Evolutionary conservation across 345 rosid species (phyloP).

Genomic region (Pseudoturritis turrita): DNA sequence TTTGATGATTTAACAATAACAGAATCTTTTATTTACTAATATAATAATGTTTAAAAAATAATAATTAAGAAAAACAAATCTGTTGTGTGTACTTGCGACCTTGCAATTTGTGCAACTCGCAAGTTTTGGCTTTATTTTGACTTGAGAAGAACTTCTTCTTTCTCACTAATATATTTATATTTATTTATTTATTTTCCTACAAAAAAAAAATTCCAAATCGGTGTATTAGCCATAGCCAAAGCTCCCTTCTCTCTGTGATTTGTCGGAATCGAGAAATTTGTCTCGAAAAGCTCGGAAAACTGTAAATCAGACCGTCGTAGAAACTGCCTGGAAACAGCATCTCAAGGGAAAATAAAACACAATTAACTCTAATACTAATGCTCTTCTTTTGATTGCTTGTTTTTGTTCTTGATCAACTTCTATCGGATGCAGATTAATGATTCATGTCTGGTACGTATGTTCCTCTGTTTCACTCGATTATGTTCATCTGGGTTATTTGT

Average conservation of each 20-base stretch:
- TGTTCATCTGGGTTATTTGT: not conserved
- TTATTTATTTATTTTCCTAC: not conserved
- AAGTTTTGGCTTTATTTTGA: slow-evolving; percentile 35
- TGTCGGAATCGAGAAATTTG: slow-evolving; percentile 21
- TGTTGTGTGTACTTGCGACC: slow-evolving; percentile 22
- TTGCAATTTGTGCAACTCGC: slow-evolving; percentile 18
- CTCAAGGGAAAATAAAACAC: not conserved
- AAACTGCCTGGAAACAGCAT: slow-evolving; percentile 27
- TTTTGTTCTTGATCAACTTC: not conserved
- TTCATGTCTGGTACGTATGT: slow-evolving; percentile 12
- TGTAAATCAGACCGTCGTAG: slow-evolving; percentile 11
- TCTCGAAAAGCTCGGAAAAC: slow-evolving; percentile 9
- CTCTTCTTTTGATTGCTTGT: slow-evolving; percentile 4
- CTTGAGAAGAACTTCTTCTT: slow-evolving; percentile 24
- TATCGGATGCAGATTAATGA: slow-evolving; percentile 1
- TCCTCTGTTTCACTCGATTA: slow-evolving; percentile 8
- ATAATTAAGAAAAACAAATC: not conserved
- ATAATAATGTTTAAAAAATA: not conserved
- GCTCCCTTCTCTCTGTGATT: slow-evolving; percentile 12
- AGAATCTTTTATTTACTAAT: slow-evolving; percentile 12
- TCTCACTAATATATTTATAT: not conserved
- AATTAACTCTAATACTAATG: not conserved
- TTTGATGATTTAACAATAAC: slow-evolving; percentile 5
- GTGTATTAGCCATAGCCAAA: slow-evolving; percentile 22
- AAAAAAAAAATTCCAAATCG: not conserved